Base-by-base conservation (phyloP, 768 basidiomycete genomes). In the Amanita polypyramis region DNA sequence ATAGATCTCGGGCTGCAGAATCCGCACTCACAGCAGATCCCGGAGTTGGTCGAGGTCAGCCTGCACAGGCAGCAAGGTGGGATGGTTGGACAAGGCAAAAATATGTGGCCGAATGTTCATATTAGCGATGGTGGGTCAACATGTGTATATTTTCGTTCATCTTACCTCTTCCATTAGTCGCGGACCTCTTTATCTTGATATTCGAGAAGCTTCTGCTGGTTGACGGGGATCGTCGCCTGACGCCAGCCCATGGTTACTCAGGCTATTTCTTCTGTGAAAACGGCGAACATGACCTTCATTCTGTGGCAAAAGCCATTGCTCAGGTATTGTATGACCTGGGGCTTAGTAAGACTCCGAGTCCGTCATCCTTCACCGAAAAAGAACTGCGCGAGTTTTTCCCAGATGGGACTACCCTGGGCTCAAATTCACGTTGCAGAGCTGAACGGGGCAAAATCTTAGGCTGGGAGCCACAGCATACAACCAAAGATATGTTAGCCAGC, bases 91-190 rank as follows among this genome's bases (percentile, higher is more conserved):
- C 55, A 68, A 39, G 82, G 83, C 0, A 62, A 68, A 54, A 79
- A 82, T 45, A 41, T 77, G 5, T 85, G 79, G 81, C 70, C 73
- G 0, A 63, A 78, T 51, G 74, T 81, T 5, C 58, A 76, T 52
- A 68, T 79, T 30, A 61, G 75, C 32, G 77, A 80, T 35, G 54
- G 78, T 77, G 50, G 43, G 68, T 47, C 12, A 30, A 10, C 10
- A 27, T 27, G 25, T 27, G 27, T 5, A 20, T 25, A n/a, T 25
- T 20, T 17, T 29, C 21, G 9, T 17, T 19, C 20, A 9, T 15
- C 32, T 11, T 40, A 32, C 42, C 27, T 10, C 20, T 38, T 73
- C 43, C 61, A 65, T 4, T 57, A 70, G 33, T 62, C 80, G 10
- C 80, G 72, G 54, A 60, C 67, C 49, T 47, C 61, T 0, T 55